These are phyloP conservation scores for Alternaria triticimaculans DNA, from an alignment of 2,329 filamentous ascomycete species.

Conservation along the genomic window DNA sequence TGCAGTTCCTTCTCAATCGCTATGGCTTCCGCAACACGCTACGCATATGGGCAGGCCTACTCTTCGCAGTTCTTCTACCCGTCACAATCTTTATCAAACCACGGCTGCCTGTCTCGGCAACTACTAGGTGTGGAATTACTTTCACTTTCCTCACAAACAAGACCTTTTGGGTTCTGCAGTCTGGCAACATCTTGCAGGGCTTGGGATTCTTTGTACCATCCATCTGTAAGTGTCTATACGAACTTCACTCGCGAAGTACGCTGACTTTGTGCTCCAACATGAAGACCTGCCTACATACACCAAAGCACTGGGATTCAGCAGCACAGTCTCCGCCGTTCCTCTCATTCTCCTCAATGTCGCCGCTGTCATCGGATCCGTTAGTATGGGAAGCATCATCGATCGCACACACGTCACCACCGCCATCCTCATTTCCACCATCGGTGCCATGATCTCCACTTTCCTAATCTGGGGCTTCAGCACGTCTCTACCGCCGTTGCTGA, in stretches of 20 bases:
- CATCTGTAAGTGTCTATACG: conserved; percentile 33
- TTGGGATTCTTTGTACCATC: conserved; percentile 51
- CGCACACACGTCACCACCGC: conserved; percentile 51
- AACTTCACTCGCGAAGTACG: neutral
- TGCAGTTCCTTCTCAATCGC: conserved; percentile 48
- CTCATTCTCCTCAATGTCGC: conserved; percentile 48
- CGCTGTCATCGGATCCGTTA: conserved; percentile 45
- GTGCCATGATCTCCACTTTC: conserved; percentile 52
- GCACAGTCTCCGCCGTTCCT: conserved; percentile 37
- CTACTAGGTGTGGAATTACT: conserved; percentile 26
- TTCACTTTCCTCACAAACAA: conserved; percentile 39
- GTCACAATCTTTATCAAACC: conserved; percentile 43
- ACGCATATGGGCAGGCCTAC: conserved; percentile 47
- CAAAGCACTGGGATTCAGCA: conserved; percentile 29
- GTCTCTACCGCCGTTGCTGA: conserved; percentile 42
- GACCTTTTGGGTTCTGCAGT: conserved; percentile 42
- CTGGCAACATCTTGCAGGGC: conserved; percentile 47
- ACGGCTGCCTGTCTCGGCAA: conserved; percentile 35
- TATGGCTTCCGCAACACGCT: conserved; percentile 53
- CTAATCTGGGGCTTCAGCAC: conserved; percentile 57
- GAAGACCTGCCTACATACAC: conserved; percentile 44
- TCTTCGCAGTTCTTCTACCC: conserved; percentile 41
- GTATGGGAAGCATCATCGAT: conserved; percentile 51
- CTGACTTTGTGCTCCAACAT: neutral
- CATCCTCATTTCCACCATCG: conserved; percentile 51